Evolutionary conservation across 306 rosid genomes (phyloP), one percentile per base, ranked within the genome.

Genomic region (Lathyrus sativus): DNA sequence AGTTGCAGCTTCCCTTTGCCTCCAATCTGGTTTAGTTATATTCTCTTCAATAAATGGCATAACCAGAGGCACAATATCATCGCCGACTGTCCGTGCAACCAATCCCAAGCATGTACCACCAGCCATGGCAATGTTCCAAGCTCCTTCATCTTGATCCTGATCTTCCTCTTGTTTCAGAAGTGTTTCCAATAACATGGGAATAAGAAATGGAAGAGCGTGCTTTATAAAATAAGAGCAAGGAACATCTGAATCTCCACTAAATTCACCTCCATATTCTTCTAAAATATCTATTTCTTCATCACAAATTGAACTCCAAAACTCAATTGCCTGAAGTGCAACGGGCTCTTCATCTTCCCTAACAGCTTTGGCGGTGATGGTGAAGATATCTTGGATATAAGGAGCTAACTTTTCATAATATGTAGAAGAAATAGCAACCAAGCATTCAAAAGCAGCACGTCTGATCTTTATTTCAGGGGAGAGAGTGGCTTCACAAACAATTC

Each of bases 71-170:
- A 92, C 98, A 54, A 92, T 72, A 69, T 85, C 96, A 78, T 92
- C 96, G 4, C 98, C 96, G 41, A 92, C 96, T 5, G 96, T 92
- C 2, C 92, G 85, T 62, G 98, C 98, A 78, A 89, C 95, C 75
- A 92, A 78, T 17, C 98, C 96, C 82, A 92, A 76, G 74, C 98
- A 92, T 9, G 98, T 92, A 37, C 98, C 98, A 48, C 98, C 98
- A 71, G 98, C 98, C 98, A 92, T 92, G 46, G 98, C 98, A 84
- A 92, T 88, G 70, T 92, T 92, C 98, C 98, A 92, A 18, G 98
- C 96, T 43, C 95, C 98, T 78, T 92, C 98, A 42, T 92, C 98
- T 71, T 87, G 98, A 84, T 92, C 98, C 70, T 89, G 98, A 77
- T 89, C 96, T 77, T 92, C 96, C 67, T 92, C 96, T 80, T 92